Conservation (phyloP, 106 monocot genomes). For the Gastrodia elata region DNA sequence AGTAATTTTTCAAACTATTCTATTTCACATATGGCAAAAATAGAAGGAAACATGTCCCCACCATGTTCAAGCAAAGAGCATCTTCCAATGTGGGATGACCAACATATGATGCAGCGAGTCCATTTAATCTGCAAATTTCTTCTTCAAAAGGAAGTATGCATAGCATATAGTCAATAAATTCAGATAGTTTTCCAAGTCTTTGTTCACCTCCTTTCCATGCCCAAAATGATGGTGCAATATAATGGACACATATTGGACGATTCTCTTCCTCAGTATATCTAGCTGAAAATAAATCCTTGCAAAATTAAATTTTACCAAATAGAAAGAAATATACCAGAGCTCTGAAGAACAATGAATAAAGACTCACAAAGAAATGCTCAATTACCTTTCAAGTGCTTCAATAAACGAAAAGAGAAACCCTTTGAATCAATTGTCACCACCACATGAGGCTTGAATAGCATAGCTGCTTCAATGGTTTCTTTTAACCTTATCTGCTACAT, state of each 20-base stretch:
- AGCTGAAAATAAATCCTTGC: conserved; percentile 32
- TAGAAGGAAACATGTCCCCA: not conserved
- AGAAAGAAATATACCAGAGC: not conserved
- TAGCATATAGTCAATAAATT: conserved; percentile 74
- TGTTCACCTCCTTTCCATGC: conserved; percentile 98
- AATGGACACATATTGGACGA: conserved; percentile 67
- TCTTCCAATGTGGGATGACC: conserved; percentile 84
- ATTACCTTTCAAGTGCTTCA: conserved; percentile 59
- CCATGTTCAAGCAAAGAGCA: conserved; percentile 30
- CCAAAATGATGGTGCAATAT: conserved; percentile 97
- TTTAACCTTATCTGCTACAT: conserved; percentile 51
- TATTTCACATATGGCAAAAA: not conserved
- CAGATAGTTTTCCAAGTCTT: conserved; percentile 38
- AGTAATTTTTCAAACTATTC: not conserved
- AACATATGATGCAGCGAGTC: conserved; percentile 78
- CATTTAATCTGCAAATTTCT: conserved; percentile 59
- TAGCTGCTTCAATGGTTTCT: conserved; percentile 41
- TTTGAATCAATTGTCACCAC: conserved; percentile 92
- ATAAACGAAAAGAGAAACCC: conserved; percentile 87
- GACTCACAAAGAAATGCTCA: not conserved
- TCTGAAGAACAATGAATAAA: not conserved
- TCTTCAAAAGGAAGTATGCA: conserved; percentile 98
- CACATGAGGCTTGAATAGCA: conserved; percentile 76
- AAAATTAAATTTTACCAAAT: not conserved
- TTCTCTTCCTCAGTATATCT: conserved; percentile 17